Evolutionary conservation across 2,329 filamentous ascomycete species (phyloP).

Genomic region (Colletotrichum chrysophilum): DNA sequence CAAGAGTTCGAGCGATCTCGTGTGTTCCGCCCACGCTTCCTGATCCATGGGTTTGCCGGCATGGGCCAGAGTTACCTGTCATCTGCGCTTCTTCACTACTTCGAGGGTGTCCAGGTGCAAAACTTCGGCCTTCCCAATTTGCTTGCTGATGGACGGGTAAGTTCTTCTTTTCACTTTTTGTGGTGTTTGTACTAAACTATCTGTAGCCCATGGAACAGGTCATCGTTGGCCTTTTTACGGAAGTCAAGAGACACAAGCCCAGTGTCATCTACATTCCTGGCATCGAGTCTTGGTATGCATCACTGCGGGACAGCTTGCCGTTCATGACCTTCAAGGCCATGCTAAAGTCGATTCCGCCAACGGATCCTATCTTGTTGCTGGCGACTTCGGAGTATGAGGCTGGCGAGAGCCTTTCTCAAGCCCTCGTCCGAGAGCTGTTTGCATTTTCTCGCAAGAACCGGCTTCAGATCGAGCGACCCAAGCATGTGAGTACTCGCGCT

Average conservation of each 20-base stretch:
- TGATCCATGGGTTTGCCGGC: constrained; percentile 81
- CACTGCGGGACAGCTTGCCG: constrained; percentile 65
- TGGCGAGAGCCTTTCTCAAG: constrained; percentile 59
- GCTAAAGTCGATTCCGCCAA: constrained; percentile 82
- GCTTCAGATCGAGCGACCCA: constrained; percentile 72
- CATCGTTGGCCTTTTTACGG: constrained; percentile 87
- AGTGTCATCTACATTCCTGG: constrained; percentile 95
- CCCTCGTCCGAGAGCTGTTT: constrained; percentile 80
- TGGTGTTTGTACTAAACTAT: constrained; percentile 7
- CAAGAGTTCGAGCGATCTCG: constrained; percentile 86
- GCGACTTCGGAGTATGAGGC: constrained; percentile 77
- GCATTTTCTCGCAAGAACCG: constrained; percentile 83
- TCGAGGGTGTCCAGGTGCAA: constrained; percentile 94
- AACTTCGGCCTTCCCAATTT: constrained; percentile 91
- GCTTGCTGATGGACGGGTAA: constrained; percentile 79
- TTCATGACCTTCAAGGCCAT: constrained; percentile 85
- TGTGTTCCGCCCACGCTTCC: constrained; percentile 85
- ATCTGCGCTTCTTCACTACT: constrained; percentile 83
- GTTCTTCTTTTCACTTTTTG: constrained; percentile 28
- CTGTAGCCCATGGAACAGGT: constrained; percentile 78
- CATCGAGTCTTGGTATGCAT: constrained; percentile 84
- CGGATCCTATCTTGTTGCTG: constrained; percentile 86
- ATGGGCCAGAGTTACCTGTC: constrained; percentile 96
- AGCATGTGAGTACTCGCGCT: constrained; percentile 50
- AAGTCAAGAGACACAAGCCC: constrained; percentile 92